Base-by-base conservation (phyloP, 1,284 basidiomycete species). In the Anthracocystis walkeri region DNA sequence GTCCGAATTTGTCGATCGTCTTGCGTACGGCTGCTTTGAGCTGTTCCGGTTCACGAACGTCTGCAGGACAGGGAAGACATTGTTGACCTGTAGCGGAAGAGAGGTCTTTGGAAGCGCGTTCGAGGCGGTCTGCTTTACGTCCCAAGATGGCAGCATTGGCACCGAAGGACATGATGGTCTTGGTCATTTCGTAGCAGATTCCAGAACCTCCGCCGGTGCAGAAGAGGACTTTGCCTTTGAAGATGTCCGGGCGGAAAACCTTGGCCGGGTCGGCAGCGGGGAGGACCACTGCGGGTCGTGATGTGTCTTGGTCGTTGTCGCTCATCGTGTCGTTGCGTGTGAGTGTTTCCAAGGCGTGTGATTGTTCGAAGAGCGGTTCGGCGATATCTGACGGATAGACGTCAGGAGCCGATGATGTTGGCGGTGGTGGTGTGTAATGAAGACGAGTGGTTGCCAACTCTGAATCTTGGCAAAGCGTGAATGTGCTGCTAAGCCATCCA, bases 141-240 rank as follows among this genome's bases (percentile, higher is more conserved):
- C 94, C 94, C 46, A 95, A 88, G 79, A 97, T 97, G 62, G 89
- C 88, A 7, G 93, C 91, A 80, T 90, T 88, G 23, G 91, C 92
- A 18, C 94, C 94, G 84, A 94, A 93, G 27, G 88, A 88, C 93
- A 98, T 94, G 90, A 81, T 65, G 53, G 71, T 58, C 52, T 77
- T 68, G 41, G 91, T 92, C 91, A 97, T 95, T 55, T 88, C 90
- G 79, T 92, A 92, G 87, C 95, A 95, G 86, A 99, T 98, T 12
- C 95, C 95, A 1, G 80, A 80, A 1, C 84, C 85, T 21, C 84
- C 84, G 31, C 84, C 82, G 0, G 94, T 97, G 86, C 92, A 94
- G 87, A 98, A 96, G 20, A 96, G 88, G 14, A 97, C 94, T 85
- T 95, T 97, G 79, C 93, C 94, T 77, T 91, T 90, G 89, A 97